Evolutionary conservation across 2,329 filamentous ascomycete genomes (phyloP), one percentile per base, ranked within the genome.

Genomic region (Beauveria pseudobassiana): DNA sequence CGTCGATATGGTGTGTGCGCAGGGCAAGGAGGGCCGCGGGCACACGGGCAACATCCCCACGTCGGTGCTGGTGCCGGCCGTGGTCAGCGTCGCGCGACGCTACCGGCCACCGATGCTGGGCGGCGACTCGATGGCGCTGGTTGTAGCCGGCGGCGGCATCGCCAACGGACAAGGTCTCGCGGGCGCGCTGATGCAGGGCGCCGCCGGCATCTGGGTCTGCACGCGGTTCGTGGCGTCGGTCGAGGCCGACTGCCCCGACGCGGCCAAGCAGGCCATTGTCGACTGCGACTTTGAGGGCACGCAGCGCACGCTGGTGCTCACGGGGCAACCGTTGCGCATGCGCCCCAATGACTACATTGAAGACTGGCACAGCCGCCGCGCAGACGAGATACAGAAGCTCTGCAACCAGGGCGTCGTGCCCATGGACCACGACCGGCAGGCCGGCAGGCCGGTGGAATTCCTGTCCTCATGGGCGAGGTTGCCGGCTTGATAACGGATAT

Each of bases 391-490:
- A 69, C 86, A 82, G 75, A 82, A 84, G 73, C 77, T 97, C 72
- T 93, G 89, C 43, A 85, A 87, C 40, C 78, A 80, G 66, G 93
- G 93, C 0, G 76, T 96, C 34, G 87, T 96, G 64, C 93, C 93
- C 1, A 79, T 96, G 65, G 85, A 88, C 75, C 81, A 90, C 70
- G 93, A 98, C 71, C 79, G 96, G 69, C 90, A 96, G 56, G 81
- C 91, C 59, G 89, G 88, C 0, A 88, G 87, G 62, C 91, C 96
- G 45, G 78, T 96, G 10, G 93, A 97, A 78, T 89, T 60, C 93
- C 93, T 14, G 92, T 93, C 74, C 72, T 97, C 69, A 97, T 97
- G 93, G 93, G 93, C 0, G 91, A 96, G 77, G 93, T 97, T 7
- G 90, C 91, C 0, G 93, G 89, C 1, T 82, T 87, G 1, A 89